Evolutionary conservation across 345 rosid genomes (phyloP), one percentile per base, ranked within the genome.

Genomic region (Citrus sinensis): DNA sequence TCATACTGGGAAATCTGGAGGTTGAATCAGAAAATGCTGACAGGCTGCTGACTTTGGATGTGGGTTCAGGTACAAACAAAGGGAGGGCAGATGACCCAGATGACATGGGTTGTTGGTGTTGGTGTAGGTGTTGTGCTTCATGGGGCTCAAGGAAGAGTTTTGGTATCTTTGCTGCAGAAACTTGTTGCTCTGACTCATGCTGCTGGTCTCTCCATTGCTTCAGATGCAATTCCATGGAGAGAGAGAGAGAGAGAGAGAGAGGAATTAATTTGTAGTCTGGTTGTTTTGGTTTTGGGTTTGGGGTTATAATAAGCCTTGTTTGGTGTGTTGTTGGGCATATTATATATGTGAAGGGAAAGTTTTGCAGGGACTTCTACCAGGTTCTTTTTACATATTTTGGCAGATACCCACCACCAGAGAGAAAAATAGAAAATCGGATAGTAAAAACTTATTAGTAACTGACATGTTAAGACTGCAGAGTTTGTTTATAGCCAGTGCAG

Each of bases 161-260:
- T 76, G 95, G 97, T 68, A 88, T 88, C 89, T 96, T 91, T 55
- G 86, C 88, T 49, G 87, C 88, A 81, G 92, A 65, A 37, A 75
- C 86, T 61, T 83, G 90, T 75, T 88, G 89, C 61, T 88, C 92
- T 90, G 97, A 87, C 90, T 84, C 88, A 78, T 90, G 86, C 83
- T 83, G 93, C 83, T 86, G 93, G 86, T 76, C 90, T 85, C 93
- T 89, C 98, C 99, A 91, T 84, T 92, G 93, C 88, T 94, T 94
- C 92, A 90, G 91, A 82, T 90, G 92, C 87, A 89, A 92, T 89
- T 96, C 98, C 99, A 93, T 93, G 75, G 75, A 80, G 75, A 84
- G 83, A 84, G 78, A 72, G 76, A 79, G 24, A 79, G 24, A 24
- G 80, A 72, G 76, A 79, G 80, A 76, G 49, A 71, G 83, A 78